A percentile compares a stretch with the other conserved stretches of the same genome.
phyloP scores from a whole-genome alignment of 345 rosid species.

The Nasturtium officinale region DNA sequence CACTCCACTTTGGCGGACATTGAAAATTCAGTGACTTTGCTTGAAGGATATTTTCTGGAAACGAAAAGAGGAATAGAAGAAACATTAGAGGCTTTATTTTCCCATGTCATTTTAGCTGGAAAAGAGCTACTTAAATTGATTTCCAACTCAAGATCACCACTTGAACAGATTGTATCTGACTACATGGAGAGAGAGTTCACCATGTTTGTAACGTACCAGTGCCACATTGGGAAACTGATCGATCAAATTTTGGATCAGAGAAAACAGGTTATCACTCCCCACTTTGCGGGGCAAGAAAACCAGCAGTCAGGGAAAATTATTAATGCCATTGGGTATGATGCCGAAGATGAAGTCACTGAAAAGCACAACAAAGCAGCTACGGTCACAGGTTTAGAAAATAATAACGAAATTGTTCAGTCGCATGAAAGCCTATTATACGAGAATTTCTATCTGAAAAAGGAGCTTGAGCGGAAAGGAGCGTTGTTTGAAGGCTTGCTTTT shows the following conservation, averaged over 20 bases:
- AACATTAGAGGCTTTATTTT: slow-evolving; percentile 49
- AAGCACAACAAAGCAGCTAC: slow-evolving; percentile 29
- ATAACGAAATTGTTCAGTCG: slow-evolving; percentile 38
- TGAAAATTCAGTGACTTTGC: slow-evolving; percentile 54
- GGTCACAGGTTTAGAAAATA: slow-evolving; percentile 42
- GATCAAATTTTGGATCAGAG: slow-evolving; percentile 43
- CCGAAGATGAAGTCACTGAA: slow-evolving; percentile 32
- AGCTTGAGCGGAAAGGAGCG: slow-evolving; percentile 76
- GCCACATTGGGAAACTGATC: slow-evolving; percentile 51
- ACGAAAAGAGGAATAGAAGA: slow-evolving; percentile 63
- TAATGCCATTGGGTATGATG: slow-evolving; percentile 31
- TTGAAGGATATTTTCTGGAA: slow-evolving; percentile 62
- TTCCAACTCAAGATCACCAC: slow-evolving; percentile 52
- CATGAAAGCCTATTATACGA: slow-evolving; percentile 47
- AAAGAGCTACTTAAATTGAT: slow-evolving; percentile 49
- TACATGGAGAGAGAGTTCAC: slow-evolving; percentile 65
- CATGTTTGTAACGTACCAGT: slow-evolving; percentile 50
- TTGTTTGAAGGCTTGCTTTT: slow-evolving; percentile 82
- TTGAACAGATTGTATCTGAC: slow-evolving; percentile 60
- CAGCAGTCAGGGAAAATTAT: slow-evolving; percentile 25
- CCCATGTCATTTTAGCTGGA: slow-evolving; percentile 52
- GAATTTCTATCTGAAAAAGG: slow-evolving; percentile 62
- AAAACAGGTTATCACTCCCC: slow-evolving; percentile 20
- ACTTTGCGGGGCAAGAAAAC: slow-evolving; percentile 17
- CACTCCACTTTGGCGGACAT: slow-evolving; percentile 49